Percentiles rank a stretch among this genome's conserved stretches.
Conservation (phyloP, 2,329 filamentous ascomycete genomes). For the Ophidiomyces ophidiicola region DNA sequence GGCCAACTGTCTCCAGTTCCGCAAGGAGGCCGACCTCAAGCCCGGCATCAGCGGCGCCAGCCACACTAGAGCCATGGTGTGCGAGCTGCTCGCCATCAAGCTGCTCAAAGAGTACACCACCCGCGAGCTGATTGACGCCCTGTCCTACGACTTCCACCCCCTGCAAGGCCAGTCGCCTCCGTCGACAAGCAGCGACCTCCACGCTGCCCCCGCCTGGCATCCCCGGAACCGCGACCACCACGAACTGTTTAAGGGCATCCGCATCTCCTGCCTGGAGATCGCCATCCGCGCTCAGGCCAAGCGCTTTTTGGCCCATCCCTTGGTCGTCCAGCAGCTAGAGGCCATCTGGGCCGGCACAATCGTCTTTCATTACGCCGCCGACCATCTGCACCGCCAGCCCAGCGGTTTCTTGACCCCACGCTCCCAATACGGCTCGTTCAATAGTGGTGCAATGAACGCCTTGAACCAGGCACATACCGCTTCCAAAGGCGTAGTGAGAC, state of each 20-base stretch:
- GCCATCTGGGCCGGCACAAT: constrained; percentile 95
- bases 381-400: constrained; percentile 61
- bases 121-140: constrained; percentile 78
- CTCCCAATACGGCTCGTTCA: constrained; percentile 19
- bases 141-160: constrained; percentile 91
- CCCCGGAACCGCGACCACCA: constrained; percentile 31
- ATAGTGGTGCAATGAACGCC: neutral
- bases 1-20: constrained; percentile 87
- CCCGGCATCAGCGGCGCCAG: constrained; percentile 75
- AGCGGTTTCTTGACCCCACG: constrained; percentile 23
- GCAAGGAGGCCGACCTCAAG: constrained; percentile 70
- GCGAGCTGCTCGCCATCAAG: constrained; percentile 81
- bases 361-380: constrained; percentile 81
- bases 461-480: neutral
- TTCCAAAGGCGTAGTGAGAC: constrained; percentile 31
- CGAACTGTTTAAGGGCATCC: constrained; percentile 49
- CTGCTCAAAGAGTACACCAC: constrained; percentile 81
- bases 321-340: constrained; percentile 89
- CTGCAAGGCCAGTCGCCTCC: constrained; percentile 61
- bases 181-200: constrained; percentile 25
- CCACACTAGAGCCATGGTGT: constrained; percentile 73
- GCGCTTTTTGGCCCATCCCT: constrained; percentile 77
- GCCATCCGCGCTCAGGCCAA: constrained; percentile 89
- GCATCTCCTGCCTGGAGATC: constrained; percentile 83
- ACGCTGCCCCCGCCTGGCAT: constrained; percentile 26